A percentile compares a stretch with the other conserved stretches of the same genome.
phyloP scores from a whole-genome alignment of 192 early-diverging fungal species.

The Umbelopsis sp. region DNA sequence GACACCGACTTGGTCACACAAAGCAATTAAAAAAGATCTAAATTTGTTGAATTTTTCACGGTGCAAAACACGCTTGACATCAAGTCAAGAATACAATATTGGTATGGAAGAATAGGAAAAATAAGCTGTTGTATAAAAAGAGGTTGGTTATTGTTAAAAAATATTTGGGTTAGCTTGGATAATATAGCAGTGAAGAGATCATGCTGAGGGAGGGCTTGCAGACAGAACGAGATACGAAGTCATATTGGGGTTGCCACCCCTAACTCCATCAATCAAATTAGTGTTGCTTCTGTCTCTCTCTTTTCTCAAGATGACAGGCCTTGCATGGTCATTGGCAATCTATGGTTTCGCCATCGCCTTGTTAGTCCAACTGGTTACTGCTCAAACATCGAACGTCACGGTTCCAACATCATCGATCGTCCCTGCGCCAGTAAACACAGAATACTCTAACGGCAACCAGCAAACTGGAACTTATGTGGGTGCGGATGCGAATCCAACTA shows the following conservation, averaged over 20 bases:
- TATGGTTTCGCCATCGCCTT: background rate
- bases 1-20: conserved; percentile 3
- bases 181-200: conserved; percentile 3
- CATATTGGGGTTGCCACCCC: conserved; percentile 1
- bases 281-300: background rate
- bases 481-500: background rate
- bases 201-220: background rate
- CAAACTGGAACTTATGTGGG: background rate
- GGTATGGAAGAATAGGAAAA: too few species aligned
- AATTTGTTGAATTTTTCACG: conserved; percentile 2
- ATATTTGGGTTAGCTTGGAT: background rate
- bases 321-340: conserved; percentile 10
- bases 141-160: background rate
- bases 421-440: conserved; percentile 1
- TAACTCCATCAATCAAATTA: background rate
- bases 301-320: conserved; percentile 7
- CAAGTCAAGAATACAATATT: background rate
- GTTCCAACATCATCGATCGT: too few species aligned
- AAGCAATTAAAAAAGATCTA: conserved; percentile 16
- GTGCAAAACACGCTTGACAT: background rate
- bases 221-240: background rate
- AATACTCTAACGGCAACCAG: conserved; percentile 1
- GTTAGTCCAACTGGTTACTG: background rate
- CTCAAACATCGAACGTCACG: background rate
- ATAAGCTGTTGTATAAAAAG: background rate